Percentiles rank a stretch among this genome's conserved stretches.
phyloP scores from a whole-genome alignment of 2,329 filamentous ascomycete species.

The Daldinia sp. region DNA sequence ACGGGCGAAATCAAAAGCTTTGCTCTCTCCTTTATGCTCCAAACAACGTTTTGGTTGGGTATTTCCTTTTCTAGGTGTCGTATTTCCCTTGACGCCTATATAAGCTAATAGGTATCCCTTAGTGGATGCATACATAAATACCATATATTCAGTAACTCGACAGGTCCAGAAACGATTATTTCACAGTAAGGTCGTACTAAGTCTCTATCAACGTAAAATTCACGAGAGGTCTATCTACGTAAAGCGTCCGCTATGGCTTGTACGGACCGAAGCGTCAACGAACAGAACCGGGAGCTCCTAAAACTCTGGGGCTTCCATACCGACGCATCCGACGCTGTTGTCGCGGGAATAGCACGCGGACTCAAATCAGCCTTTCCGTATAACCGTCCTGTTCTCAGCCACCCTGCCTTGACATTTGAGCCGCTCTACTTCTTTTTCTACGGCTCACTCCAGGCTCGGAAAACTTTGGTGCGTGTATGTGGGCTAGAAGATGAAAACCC shows the following conservation, averaged over 20 bases:
- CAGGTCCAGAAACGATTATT: neutral
- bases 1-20: neutral
- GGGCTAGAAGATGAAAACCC: neutral
- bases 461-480: constrained; percentile 13
- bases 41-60: neutral
- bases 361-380: neutral
- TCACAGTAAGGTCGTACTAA: neutral
- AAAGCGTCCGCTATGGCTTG: constrained; percentile 1
- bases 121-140: neutral
- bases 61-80: neutral
- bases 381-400: neutral
- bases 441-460: constrained; percentile 36
- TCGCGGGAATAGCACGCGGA: constrained; percentile 13
- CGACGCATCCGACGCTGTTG: constrained; percentile 12
- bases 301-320: constrained; percentile 29
- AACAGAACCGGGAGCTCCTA: constrained; percentile 15
- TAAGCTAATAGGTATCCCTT: neutral
- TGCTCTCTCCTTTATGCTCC: neutral
- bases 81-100: neutral
- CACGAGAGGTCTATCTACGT: neutral
- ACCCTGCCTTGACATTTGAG: constrained; percentile 27
- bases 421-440: constrained; percentile 46
- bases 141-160: neutral
- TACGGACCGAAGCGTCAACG: neutral
- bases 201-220: neutral